A percentile compares a stretch with the other conserved stretches of the same genome.
phyloP scores from a whole-genome alignment of 805 yeast genomes.

The Myxozyma sirexii region DNA sequence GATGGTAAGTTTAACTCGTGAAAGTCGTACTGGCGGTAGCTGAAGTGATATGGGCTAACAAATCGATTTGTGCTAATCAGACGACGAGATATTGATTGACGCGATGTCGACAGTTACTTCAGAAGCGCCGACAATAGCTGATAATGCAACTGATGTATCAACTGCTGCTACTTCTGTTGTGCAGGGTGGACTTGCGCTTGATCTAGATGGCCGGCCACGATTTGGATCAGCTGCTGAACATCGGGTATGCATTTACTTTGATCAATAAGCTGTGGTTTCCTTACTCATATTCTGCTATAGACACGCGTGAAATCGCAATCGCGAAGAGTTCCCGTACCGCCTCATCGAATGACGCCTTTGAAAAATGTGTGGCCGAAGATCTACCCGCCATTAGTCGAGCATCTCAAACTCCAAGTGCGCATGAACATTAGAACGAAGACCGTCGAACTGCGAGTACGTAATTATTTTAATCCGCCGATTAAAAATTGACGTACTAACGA shows the following conservation, averaged over 20 bases:
- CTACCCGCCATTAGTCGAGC: conserved; percentile 94
- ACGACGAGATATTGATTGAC: conserved; percentile 55
- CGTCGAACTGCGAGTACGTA: conserved; percentile 59
- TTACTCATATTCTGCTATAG: background rate
- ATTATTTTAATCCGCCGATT: too few species aligned
- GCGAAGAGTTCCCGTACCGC: conserved; percentile 91
- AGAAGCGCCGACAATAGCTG: conserved; percentile 40
- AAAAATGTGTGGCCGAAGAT: conserved; percentile 89
- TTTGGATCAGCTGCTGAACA: conserved; percentile 67
- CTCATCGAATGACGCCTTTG: conserved; percentile 94
- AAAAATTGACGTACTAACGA: too few species aligned
- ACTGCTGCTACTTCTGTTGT: conserved; percentile 14
- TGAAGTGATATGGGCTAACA: too few species aligned
- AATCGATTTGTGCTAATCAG: background rate
- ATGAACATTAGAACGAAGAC: conserved; percentile 89
- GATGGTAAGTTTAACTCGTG: conserved; percentile 12
- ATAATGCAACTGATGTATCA: conserved; percentile 36
- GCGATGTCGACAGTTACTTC: conserved; percentile 32
- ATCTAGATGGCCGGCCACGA: conserved; percentile 81
- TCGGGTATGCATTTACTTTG: too few species aligned
- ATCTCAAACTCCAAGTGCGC: conserved; percentile 90
- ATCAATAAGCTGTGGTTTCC: too few species aligned
- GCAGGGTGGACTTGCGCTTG: conserved; percentile 44
- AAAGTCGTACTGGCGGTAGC: too few species aligned
- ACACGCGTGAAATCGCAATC: conserved; percentile 69